Base-by-base conservation (phyloP, 2,329 filamentous ascomycete species). In the Rhinocladiella mackenziei region DNA sequence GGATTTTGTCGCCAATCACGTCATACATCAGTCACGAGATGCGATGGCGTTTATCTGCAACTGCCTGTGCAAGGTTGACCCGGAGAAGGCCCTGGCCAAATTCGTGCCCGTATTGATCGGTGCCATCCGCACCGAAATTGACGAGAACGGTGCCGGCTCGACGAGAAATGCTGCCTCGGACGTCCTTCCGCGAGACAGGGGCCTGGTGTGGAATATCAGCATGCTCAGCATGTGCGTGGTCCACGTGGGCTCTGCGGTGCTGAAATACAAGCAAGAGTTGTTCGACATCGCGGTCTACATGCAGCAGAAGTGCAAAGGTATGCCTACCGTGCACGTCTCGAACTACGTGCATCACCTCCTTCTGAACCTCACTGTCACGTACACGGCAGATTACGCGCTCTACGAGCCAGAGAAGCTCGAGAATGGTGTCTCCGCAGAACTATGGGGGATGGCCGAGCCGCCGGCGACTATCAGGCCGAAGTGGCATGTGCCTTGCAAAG, bases 1-100 rank as follows among this genome's bases (percentile, higher is more conserved):
- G 2, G 80, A 86, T 22, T 98, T 98, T 63, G 85, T 96, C 18
- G 83, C 86, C 1, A 86, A 86, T 52, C 92, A 97, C 68, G 92
- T 98, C 36, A 91, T 98, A 13, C 89, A 98, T 58, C 92, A 97
- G 66, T 91, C 92, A 40, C 77, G 91, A 54, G 92, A 98, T 72
- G 91, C 92, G 5, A 96, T 98, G 85, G 92, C 94, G 1, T 98
- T 95, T 76, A 97, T 97, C 41, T 86, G 91, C 67, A 97, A 96
- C 65, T 86, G 88, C 0, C 75, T 98, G 17, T 95, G 92, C 74
- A 97, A 97, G 67, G 88, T 94, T 56, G 87, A 94, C 57, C 89
- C 94, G 0, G 83, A 91, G 62, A 96, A 96, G 69, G 89, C 92
- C 0, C 73, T 98, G 38, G 92, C 89, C 62, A 80, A 88, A 10